Conservation (phyloP, 2,329 filamentous ascomycete genomes). For the Thelonectria olida region DNA sequence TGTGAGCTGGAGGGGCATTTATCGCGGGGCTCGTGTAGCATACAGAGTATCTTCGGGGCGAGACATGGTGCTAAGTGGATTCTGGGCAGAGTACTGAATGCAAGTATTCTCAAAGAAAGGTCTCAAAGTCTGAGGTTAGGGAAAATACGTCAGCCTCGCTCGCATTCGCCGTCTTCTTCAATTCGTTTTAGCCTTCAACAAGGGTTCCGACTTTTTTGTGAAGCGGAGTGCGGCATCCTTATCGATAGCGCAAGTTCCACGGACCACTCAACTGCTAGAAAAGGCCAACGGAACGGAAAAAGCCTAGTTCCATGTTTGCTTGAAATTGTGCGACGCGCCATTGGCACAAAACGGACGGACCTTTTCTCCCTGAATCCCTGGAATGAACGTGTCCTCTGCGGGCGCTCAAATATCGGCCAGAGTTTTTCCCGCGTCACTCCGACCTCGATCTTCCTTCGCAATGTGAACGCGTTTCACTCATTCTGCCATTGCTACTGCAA, state of each 20-base stretch:
- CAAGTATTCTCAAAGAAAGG: background rate
- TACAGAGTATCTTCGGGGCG: conserved; percentile 95
- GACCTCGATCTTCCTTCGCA: conserved; percentile 23
- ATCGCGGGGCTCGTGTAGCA: conserved; percentile 42
- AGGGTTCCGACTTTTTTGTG: conserved; percentile 40
- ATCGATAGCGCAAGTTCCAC: conserved; percentile 36
- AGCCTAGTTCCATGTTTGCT: background rate
- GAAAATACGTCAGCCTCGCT: background rate
- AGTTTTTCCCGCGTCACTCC: conserved; percentile 18
- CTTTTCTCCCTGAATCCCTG: conserved; percentile 14
- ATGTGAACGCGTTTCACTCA: conserved; percentile 34
- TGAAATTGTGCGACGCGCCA: conserved; percentile 26
- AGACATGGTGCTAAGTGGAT: conserved; percentile 73
- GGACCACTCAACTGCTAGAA: background rate
- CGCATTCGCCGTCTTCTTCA: conserved; percentile 9
- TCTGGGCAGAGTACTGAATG: background rate
- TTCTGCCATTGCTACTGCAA: conserved; percentile 17
- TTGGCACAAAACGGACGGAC: conserved; percentile 28
- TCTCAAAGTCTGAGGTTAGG: background rate
- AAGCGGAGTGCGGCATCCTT: conserved; percentile 31
- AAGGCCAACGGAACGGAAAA: conserved; percentile 25
- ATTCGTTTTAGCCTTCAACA: conserved; percentile 25
- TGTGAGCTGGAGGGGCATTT: conserved; percentile 39
- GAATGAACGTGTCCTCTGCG: conserved; percentile 39
- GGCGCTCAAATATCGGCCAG: conserved; percentile 20